These are phyloP conservation scores for Favolaschia claudopus DNA, from an alignment of 768 basidiomycete species.

Conservation along the genomic window DNA sequence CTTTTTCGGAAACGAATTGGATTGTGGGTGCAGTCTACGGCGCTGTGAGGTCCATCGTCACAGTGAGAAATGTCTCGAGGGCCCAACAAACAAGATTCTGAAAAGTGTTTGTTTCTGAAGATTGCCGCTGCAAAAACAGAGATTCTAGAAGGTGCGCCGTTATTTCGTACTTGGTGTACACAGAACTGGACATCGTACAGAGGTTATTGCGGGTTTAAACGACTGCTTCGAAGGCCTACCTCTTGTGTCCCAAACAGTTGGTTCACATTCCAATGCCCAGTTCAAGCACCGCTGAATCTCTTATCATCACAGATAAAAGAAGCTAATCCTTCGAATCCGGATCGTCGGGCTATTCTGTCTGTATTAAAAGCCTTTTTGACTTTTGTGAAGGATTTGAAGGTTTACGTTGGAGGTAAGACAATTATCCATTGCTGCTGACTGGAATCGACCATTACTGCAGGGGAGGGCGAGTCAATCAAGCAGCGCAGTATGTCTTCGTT, in stretches of 20 bases:
- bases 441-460: not conserved
- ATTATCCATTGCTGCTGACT: not conserved
- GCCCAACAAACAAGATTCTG: not conserved
- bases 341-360: conserved; percentile 5
- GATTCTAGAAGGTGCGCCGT: conserved; percentile 3
- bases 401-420: not conserved
- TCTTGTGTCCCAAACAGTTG: not conserved
- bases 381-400: not conserved
- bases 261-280: too few species aligned
- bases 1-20: not conserved
- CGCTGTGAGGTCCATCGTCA: conserved; percentile 5
- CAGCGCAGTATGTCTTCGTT: not conserved
- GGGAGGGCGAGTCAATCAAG: not conserved
- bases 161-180: not conserved
- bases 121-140: conserved; percentile 10
- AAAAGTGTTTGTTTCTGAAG: not conserved
- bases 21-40: not conserved
- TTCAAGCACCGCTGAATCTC: too few species aligned
- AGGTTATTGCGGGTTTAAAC: conserved; percentile 8
- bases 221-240: conserved; percentile 8
- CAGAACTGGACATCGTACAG: not conserved
- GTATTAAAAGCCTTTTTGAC: conserved; percentile 4
- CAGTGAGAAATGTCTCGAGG: not conserved
- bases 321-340: conserved; percentile 1
- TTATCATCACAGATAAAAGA: too few species aligned